Conservation (phyloP, 441 rosid genomes). For the Rhodomyrtus psidioides region DNA sequence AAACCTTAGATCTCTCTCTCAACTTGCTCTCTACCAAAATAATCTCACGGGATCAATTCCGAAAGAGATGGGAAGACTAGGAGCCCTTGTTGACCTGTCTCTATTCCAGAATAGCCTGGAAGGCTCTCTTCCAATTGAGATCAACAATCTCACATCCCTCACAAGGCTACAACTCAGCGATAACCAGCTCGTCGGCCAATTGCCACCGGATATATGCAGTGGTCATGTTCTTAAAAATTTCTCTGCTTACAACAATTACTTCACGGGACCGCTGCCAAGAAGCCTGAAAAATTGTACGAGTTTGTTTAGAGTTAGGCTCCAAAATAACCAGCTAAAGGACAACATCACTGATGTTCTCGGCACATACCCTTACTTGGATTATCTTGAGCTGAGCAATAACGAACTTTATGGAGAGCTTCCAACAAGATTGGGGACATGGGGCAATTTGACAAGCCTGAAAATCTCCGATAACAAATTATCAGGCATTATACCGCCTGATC, state of each 20-base stretch:
- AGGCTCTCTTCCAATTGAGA: neutral
- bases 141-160: neutral
- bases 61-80: neutral
- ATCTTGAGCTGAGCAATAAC: no score
- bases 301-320: neutral
- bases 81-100: fast-evolving
- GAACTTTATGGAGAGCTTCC: no score
- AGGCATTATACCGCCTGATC: neutral
- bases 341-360: neutral
- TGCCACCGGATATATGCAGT: neutral
- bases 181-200: neutral
- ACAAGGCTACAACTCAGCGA: no score
- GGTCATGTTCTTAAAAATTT: neutral
- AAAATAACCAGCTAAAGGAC: neutral
- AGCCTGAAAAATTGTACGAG: neutral
- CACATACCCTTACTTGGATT: no score
- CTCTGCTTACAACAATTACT: neutral
- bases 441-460: no score
- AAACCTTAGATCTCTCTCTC: neutral
- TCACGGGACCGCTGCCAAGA: neutral
- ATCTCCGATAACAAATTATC: no score
- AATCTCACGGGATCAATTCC: neutral
- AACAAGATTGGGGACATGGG: no score
- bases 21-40: fast-evolving
- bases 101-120: neutral